Conservation (phyloP, 257 asterid species). For the Prunella vulgaris region DNA sequence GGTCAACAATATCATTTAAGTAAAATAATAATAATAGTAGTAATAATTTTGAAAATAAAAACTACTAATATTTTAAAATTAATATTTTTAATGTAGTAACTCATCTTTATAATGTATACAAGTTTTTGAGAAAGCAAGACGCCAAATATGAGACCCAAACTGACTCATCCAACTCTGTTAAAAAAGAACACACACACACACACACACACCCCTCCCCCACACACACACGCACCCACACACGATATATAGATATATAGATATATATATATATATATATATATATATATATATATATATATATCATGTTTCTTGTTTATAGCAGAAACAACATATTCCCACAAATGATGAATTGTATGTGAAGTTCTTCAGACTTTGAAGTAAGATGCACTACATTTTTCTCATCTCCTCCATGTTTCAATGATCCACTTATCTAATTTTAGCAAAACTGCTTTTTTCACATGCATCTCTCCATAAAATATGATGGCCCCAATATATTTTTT, state of each 20-base stretch:
- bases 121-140: too few species aligned
- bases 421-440: background rate
- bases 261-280: too few species aligned
- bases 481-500: background rate
- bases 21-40: too few species aligned
- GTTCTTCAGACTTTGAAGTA: slow-evolving; percentile 29
- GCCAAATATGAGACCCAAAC: too few species aligned
- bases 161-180: background rate
- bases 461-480: background rate
- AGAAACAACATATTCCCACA: background rate
- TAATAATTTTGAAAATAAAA: too few species aligned
- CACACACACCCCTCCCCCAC: too few species aligned
- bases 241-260: too few species aligned
- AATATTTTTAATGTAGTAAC: too few species aligned
- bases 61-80: too few species aligned
- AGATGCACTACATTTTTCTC: slow-evolving; percentile 5
- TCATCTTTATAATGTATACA: too few species aligned
- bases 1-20: too few species aligned
- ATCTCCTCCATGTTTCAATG: background rate
- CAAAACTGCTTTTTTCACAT: background rate
- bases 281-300: background rate
- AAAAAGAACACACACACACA: background rate
- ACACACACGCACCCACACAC: too few species aligned
- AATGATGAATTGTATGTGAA: slow-evolving; percentile 19
- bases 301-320: background rate